A percentile compares a stretch with the other conserved stretches of the same genome.
Conservation (phyloP, 23 red algal genomes). For the Gracilariopsis chorda region DNA sequence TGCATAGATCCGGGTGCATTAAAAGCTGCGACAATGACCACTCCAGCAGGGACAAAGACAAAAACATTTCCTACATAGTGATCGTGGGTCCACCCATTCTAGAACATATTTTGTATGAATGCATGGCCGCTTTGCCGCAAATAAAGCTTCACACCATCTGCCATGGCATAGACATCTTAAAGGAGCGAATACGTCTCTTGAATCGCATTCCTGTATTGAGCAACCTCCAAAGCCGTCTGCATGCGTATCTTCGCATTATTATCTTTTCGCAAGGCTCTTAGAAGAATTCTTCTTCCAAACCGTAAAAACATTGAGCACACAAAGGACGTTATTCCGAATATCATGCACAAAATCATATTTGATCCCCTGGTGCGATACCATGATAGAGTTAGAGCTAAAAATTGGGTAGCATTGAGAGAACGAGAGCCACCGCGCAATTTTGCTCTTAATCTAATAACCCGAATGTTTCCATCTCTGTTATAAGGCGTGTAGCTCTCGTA, state of each 20-base stretch:
- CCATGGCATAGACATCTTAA: background rate
- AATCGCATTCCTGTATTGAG: background rate
- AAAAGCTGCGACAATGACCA: background rate
- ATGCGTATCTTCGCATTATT: background rate
- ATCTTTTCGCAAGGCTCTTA: background rate
- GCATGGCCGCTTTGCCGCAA: background rate
- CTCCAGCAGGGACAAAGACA: background rate
- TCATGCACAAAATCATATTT: slow-evolving; percentile 20
- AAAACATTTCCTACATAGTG: background rate
- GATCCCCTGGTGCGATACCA: slow-evolving; percentile 9
- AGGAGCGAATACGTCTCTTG: background rate
- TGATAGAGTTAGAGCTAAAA: background rate
- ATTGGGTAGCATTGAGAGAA: background rate
- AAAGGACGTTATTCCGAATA: background rate
- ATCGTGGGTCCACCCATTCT: background rate
- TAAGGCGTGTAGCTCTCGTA: background rate
- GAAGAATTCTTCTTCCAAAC: background rate
- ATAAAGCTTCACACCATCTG: background rate
- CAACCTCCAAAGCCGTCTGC: background rate
- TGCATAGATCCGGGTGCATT: background rate
- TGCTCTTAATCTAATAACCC: background rate
- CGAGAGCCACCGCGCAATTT: background rate
- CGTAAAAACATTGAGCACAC: slow-evolving; percentile 2
- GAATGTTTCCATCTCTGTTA: background rate
- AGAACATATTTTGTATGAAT: background rate